phyloP scores from a whole-genome alignment of 257 asterid species.

The Nicotiana undulata region DNA sequence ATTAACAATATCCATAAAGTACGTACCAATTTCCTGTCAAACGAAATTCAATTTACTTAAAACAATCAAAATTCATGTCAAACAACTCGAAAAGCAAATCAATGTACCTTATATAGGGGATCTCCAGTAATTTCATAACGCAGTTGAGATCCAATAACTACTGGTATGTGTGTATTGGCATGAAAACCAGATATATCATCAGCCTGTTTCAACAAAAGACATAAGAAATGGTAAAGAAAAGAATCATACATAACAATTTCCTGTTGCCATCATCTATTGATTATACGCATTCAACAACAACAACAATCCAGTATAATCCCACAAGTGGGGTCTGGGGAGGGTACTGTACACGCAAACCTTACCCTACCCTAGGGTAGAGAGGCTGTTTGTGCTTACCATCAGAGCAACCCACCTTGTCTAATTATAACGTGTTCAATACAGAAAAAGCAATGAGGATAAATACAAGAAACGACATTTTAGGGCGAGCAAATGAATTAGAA shows the following conservation, averaged over 20 bases:
- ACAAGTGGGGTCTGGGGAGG: too few species aligned
- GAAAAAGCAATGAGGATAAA: not conserved
- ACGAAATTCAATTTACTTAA: not conserved
- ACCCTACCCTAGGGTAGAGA: too few species aligned
- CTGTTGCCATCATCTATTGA: too few species aligned
- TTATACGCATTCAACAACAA: too few species aligned
- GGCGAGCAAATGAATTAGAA: not conserved
- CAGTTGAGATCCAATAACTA: conserved; percentile 83
- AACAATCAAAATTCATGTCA: not conserved
- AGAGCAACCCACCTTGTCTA: too few species aligned
- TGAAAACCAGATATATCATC: conserved; percentile 73
- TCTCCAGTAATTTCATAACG: conserved; percentile 93
- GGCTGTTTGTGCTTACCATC: too few species aligned
- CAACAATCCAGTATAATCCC: too few species aligned
- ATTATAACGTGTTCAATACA: not conserved
- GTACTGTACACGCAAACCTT: too few species aligned
- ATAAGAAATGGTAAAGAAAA: not conserved
- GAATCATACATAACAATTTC: not conserved
- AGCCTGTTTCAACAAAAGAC: conserved; percentile 35
- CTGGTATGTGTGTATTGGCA: conserved; percentile 86
- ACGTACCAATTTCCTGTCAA: conserved; percentile 69
- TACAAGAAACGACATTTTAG: not conserved
- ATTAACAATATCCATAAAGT: conserved; percentile 74
- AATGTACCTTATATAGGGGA: conserved; percentile 56
- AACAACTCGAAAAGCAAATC: not conserved